Conservation (phyloP, 2,329 filamentous ascomycete genomes). For the Lachnum nothofagi region DNA sequence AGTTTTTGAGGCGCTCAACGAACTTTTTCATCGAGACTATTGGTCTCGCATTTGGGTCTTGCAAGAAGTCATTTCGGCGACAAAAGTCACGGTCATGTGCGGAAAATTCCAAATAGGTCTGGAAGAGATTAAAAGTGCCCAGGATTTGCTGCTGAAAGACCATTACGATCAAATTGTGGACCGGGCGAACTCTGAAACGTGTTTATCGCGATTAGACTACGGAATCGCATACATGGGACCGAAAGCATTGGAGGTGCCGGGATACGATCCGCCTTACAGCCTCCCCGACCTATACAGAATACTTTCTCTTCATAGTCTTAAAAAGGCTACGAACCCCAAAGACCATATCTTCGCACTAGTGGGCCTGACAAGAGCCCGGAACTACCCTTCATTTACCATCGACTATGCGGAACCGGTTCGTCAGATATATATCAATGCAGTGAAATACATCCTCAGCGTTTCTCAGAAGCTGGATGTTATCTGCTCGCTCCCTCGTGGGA, state of each 20-base stretch:
- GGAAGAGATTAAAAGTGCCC: background rate
- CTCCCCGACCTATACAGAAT: background rate
- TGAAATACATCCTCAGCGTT: background rate
- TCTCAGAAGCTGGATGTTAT: background rate
- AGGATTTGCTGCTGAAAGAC: background rate
- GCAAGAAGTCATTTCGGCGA: constrained; percentile 4
- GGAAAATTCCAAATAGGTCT: background rate
- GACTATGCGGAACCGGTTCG: constrained; percentile 1
- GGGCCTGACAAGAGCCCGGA: constrained; percentile 3
- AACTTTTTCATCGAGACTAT: background rate
- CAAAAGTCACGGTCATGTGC: background rate
- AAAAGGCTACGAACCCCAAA: constrained; percentile 1
- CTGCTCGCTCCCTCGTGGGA: background rate
- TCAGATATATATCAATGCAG: constrained; percentile 2
- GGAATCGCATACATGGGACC: background rate
- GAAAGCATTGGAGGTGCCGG: background rate
- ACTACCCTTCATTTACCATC: constrained; percentile 1
- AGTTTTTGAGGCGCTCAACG: background rate
- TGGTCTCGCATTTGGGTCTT: constrained; percentile 5
- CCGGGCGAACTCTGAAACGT: background rate
- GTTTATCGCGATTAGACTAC: background rate
- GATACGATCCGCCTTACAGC: background rate
- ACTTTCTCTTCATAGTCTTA: background rate
- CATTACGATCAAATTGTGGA: background rate
- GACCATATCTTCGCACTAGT: constrained; percentile 8